Base-by-base conservation (phyloP, 2,329 filamentous ascomycete genomes). In the Fusarium ramigenum region DNA sequence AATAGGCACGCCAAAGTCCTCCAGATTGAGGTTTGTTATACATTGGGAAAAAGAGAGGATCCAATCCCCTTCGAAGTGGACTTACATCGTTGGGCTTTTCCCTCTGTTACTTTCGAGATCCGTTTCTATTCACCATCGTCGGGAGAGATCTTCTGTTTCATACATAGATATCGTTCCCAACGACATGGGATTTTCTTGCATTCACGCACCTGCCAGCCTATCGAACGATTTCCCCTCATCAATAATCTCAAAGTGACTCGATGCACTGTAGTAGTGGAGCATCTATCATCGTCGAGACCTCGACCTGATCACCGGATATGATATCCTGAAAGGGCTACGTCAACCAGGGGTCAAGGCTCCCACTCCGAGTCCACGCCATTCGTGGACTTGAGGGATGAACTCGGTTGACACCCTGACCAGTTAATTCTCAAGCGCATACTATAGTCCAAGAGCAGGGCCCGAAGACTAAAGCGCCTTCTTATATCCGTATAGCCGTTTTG, bases 261-360 rank as follows among this genome's bases (percentile, higher is more conserved):
- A 65, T 66, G 46, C 40, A 58, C 44, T 37, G 52, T 66, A 49
- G 21, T 40, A 54, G 59, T 46, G 47, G 44, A 54, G 28, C 15
- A 34, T 42, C 43, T 39, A 36, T 59, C 52, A 54, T 60, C 42
- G 36, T 69, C 28, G 30, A 42, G 53, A 16, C 34, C n/a, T 70
- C 37, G 36, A 63, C 28, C 28, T 54, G 59, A 59, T 43, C 53
- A 28, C 66, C 66, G 64, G 67, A 50, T 34, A 47, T 64, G 42
- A 69, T 47, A 63, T 43, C 66, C 66, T 63, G 44, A 70, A 63
- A 70, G 32, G 53, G 67, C 16, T 53, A 50, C 32, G 18, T 40
- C 32, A 44, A 64, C 59, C 32, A 54, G 53, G 67, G 67, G 58
- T 43, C 37, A 36, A 32, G 34, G 23, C 52, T 47, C 36, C 44